A percentile compares a stretch with the other conserved stretches of the same genome.
phyloP scores from a whole-genome alignment of 2,329 filamentous ascomycete genomes.

The Drechslera avenae region DNA sequence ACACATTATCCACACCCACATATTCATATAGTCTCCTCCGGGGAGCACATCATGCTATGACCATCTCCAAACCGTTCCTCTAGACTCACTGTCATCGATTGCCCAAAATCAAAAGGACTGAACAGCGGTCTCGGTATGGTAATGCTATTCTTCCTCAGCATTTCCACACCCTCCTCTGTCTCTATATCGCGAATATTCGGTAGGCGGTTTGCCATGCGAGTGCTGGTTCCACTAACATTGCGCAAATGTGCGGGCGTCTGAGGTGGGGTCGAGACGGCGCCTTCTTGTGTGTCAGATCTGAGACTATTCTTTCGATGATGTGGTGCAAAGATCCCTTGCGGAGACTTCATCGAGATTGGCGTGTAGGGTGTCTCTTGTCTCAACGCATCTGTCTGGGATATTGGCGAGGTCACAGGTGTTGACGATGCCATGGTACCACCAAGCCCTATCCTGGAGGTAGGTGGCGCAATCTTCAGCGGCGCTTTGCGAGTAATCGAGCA shows the following conservation, averaged over 20 bases:
- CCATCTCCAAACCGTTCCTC: background rate
- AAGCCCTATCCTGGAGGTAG: constrained; percentile 29
- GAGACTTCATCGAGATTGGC: too few relatives aligned
- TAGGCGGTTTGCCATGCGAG: constrained; percentile 23
- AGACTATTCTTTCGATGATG: background rate
- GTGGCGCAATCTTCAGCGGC: constrained; percentile 16
- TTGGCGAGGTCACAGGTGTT: constrained; percentile 29
- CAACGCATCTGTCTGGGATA: constrained; percentile 13
- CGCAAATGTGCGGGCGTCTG: constrained; percentile 25
- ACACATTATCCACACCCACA: too few relatives aligned
- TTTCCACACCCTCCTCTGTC: constrained; percentile 12
- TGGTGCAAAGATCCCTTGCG: too few relatives aligned
- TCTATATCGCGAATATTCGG: too few relatives aligned
- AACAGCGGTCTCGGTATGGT: constrained; percentile 28
- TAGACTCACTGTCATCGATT: background rate
- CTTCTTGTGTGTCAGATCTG: constrained; percentile 10
- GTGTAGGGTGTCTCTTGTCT: constrained; percentile 1
- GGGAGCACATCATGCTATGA: too few relatives aligned
- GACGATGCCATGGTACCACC: constrained; percentile 41
- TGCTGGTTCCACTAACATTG: constrained; percentile 32
- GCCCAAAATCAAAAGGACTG: constrained; percentile 27
- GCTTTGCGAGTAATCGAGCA: constrained; percentile 34
- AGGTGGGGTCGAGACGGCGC: background rate
- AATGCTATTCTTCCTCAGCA: constrained; percentile 35
- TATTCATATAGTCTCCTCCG: too few relatives aligned